Conservation (phyloP, 2,329 filamentous ascomycete species). For the Nemania serpens region DNA sequence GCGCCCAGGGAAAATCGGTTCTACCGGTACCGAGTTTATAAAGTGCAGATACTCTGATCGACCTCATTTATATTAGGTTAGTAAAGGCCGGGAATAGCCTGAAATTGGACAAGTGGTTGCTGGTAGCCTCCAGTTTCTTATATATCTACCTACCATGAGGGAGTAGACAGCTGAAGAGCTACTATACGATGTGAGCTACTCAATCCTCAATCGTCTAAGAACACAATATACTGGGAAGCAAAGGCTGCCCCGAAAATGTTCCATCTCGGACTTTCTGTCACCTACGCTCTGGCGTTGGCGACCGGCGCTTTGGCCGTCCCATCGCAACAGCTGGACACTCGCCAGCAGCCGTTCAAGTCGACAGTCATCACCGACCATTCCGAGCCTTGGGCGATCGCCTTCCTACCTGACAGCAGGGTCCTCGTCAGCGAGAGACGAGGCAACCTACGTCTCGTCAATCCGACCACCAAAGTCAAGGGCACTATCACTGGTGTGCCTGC, state of each 20-base stretch:
- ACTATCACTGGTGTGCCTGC: slow-evolving; percentile 19
- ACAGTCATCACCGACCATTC: slow-evolving; percentile 19
- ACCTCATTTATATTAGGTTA: slow-evolving; percentile 14
- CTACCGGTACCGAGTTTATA: slow-evolving; percentile 5
- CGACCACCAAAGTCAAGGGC: slow-evolving; percentile 12
- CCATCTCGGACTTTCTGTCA: slow-evolving; percentile 22
- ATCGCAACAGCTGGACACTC: slow-evolving; percentile 22
- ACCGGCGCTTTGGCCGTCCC: slow-evolving; percentile 22
- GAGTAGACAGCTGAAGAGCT: slow-evolving; percentile 7
- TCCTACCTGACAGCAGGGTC: slow-evolving; percentile 19
- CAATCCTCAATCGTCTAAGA: slow-evolving; percentile 14
- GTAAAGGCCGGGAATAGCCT: slow-evolving; percentile 23
- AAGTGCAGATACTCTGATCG: slow-evolving; percentile 16
- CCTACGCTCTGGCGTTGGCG: slow-evolving; percentile 21
- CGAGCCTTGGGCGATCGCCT: slow-evolving; percentile 23
- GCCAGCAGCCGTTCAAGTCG: slow-evolving; percentile 23
- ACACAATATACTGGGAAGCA: slow-evolving; percentile 20
- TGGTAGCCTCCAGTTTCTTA: slow-evolving; percentile 18
- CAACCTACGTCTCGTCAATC: slow-evolving; percentile 21
- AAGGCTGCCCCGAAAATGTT: slow-evolving; percentile 18
- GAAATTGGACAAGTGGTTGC: slow-evolving; percentile 18
- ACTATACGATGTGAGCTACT: slow-evolving; percentile 11
- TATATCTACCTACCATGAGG: slow-evolving; percentile 16
- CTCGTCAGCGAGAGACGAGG: slow-evolving; percentile 22
- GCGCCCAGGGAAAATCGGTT: slow-evolving; percentile 14